Percentiles rank a stretch among this genome's conserved stretches.
Evolutionary conservation across 2,329 filamentous ascomycete species (phyloP).

Genomic region (Seiridium unicorne): DNA sequence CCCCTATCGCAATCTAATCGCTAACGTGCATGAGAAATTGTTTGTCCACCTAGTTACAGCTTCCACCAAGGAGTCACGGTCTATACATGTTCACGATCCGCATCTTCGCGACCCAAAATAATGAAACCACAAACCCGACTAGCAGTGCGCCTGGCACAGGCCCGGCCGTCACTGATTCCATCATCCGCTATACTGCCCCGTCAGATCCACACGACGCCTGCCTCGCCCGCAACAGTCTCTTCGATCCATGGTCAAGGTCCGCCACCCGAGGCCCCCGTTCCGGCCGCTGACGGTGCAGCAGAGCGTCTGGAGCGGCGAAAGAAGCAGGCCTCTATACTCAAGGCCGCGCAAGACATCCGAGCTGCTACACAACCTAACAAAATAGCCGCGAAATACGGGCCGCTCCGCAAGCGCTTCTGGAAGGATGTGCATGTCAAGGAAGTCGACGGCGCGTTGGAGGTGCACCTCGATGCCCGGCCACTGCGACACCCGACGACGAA

Average conservation of each 20-base stretch:
- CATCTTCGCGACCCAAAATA: conserved; percentile 7
- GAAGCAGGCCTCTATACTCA: conserved; percentile 55
- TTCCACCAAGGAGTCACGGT: not conserved
- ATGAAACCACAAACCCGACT: conserved; percentile 42
- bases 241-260: conserved; percentile 57
- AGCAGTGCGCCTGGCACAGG: conserved; percentile 34
- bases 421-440: conserved; percentile 73
- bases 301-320: conserved; percentile 47
- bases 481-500: conserved; percentile 77
- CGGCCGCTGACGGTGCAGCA: conserved; percentile 33
- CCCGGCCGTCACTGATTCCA: conserved; percentile 18
- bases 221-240: conserved; percentile 44
- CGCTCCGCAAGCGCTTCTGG: conserved; percentile 77
- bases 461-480: conserved; percentile 76
- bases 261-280: conserved; percentile 54
- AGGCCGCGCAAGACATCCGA: conserved; percentile 48
- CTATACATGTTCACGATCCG: not conserved
- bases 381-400: conserved; percentile 11
- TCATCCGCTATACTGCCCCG: conserved; percentile 19
- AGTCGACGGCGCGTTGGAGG: conserved; percentile 56
- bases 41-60: not conserved
- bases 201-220: conserved; percentile 31
- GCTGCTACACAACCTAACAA: conserved; percentile 25
- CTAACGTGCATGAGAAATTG: not conserved
- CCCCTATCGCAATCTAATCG: not conserved